Evolutionary conservation across 192 early-diverging fungal species (phyloP).

Genomic region (Obelidium mucronatum): DNA sequence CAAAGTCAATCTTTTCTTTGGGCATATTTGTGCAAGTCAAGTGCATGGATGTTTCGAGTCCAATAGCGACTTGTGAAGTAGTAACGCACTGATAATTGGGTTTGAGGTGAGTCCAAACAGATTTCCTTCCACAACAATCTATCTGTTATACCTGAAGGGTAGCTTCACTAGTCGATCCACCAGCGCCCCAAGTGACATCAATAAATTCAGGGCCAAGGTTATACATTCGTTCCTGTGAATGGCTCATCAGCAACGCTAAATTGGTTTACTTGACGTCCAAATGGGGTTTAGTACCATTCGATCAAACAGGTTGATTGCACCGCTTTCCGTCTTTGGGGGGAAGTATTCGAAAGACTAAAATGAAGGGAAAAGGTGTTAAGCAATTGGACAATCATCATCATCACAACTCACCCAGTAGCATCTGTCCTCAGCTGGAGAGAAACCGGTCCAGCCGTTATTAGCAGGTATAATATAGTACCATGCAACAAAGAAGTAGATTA

Average conservation of each 20-base stretch:
- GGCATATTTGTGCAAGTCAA: slow-evolving; percentile 99
- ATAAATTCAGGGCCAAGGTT: slow-evolving; percentile 92
- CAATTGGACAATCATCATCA: background rate
- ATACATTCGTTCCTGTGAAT: slow-evolving; percentile 85
- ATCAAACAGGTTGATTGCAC: slow-evolving; percentile 95
- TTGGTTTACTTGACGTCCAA: background rate
- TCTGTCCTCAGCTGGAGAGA: slow-evolving; percentile 41
- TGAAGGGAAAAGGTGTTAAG: background rate
- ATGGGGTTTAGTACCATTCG: slow-evolving; percentile 68
- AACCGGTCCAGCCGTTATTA: background rate
- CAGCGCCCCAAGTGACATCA: slow-evolving; percentile 97
- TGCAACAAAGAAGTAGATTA: background rate
- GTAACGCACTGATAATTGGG: slow-evolving; percentile 58
- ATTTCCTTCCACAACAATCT: background rate
- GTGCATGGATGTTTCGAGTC: slow-evolving; percentile 97
- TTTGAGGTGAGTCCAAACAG: slow-evolving; percentile 10
- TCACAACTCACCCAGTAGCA: slow-evolving; percentile 48
- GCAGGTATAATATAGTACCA: background rate
- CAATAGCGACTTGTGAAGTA: slow-evolving; percentile 91
- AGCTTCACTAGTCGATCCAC: slow-evolving; percentile 85
- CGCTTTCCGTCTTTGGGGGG: slow-evolving; percentile 93
- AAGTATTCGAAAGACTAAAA: slow-evolving; percentile 94
- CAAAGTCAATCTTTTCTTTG: slow-evolving; percentile 83
- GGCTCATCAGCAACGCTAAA: background rate
- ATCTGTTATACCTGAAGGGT: slow-evolving; percentile 75